These are phyloP conservation scores for Flaveria bidentis DNA, from an alignment of 129 eudicot genomes.

Conservation along the genomic window DNA sequence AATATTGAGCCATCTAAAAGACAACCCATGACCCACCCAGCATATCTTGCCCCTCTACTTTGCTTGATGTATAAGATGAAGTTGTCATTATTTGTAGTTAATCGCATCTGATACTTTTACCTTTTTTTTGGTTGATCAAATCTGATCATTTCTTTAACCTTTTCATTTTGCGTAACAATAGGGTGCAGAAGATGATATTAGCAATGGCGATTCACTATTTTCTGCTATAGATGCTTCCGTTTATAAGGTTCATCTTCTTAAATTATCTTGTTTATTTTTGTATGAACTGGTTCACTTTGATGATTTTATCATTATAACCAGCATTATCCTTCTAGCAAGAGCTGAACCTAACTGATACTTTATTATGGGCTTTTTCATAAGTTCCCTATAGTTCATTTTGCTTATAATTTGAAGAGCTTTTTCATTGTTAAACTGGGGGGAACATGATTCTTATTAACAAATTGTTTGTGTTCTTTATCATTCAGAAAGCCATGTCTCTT, in stretches of 20 bases:
- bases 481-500: constrained; percentile 83
- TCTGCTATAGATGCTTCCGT: constrained; percentile 53
- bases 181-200: constrained; percentile 38
- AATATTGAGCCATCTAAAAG: background rate
- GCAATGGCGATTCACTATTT: constrained; percentile 34
- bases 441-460: no score
- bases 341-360: background rate
- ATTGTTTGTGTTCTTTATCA: background rate
- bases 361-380: no score
- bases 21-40: no score
- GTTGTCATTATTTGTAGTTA: background rate
- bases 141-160: constrained; percentile 17
- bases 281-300: constrained; percentile 6
- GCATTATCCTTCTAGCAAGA: constrained; percentile 8
- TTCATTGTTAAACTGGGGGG: background rate
- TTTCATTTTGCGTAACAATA: constrained; percentile 35
- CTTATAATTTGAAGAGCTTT: background rate
- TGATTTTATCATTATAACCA: background rate
- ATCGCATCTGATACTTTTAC: constrained; percentile 8
- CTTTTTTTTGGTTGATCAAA: background rate
- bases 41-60: background rate
- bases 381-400: background rate
- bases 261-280: background rate
- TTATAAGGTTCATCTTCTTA: constrained; percentile 53
- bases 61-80: background rate